Evolutionary conservation across 768 basidiomycete genomes (phyloP).

Genomic region (Xerocomellus dryophilus): DNA sequence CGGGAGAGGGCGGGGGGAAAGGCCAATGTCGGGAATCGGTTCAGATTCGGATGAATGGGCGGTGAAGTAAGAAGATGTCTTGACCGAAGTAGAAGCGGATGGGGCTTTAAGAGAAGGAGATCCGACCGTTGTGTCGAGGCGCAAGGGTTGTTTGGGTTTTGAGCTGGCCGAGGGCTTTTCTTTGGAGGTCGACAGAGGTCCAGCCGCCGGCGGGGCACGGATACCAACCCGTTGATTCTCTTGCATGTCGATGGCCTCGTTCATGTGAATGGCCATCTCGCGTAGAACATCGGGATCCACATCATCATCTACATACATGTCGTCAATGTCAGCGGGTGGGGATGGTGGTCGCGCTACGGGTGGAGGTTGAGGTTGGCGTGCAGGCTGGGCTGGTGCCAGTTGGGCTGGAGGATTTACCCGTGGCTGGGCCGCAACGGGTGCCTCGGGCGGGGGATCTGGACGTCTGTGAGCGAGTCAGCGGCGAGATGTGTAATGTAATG

Average conservation of each 20-base stretch:
- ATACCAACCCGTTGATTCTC: background rate
- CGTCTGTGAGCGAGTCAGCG: slow-evolving; percentile 13
- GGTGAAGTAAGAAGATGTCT: slow-evolving; percentile 23
- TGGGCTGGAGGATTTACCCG: slow-evolving; percentile 6
- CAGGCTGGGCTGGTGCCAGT: slow-evolving; percentile 18
- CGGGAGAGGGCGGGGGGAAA: slow-evolving; percentile 30
- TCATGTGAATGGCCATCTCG: slow-evolving; percentile 21
- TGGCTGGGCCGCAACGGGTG: slow-evolving; percentile 6
- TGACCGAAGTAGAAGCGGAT: slow-evolving; percentile 3
- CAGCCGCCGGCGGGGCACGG: background rate
- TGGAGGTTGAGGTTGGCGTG: slow-evolving; percentile 11
- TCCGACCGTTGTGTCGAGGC: background rate
- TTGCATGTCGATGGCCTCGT: slow-evolving; percentile 10
- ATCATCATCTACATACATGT: slow-evolving; percentile 27
- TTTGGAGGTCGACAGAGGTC: slow-evolving; percentile 2
- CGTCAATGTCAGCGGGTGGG: slow-evolving; percentile 16
- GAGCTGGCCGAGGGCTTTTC: background rate
- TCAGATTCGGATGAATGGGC: slow-evolving; percentile 5
- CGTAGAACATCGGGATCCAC: slow-evolving; percentile 30
- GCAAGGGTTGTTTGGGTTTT: background rate
- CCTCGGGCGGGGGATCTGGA: slow-evolving; percentile 25
- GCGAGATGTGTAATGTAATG: background rate
- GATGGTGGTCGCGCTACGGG: slow-evolving; percentile 7
- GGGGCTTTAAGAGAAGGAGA: slow-evolving; percentile 10
- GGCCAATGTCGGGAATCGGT: slow-evolving; percentile 26